Evolutionary conservation across 1,284 basidiomycete species (phyloP), one percentile per base, ranked within the genome.

Genomic region (Omphalotus olearius): DNA sequence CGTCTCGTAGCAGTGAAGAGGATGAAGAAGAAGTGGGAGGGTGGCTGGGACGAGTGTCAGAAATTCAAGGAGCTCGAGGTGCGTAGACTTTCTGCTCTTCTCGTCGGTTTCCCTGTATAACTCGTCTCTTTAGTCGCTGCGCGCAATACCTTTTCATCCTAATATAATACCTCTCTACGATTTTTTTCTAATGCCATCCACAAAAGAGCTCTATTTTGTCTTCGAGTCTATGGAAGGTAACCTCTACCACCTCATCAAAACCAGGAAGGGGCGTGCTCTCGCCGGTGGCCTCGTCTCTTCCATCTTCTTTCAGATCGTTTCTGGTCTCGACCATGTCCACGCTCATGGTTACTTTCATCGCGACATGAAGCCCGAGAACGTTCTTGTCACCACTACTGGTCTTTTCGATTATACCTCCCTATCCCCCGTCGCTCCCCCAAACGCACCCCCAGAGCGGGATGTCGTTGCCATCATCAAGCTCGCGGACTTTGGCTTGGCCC

Each of bases 171-270:
- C 97, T 48, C 80, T 99, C 57, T 99, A 99, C 76, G 97, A 99
- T 70, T 96, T 94, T 63, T 99, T 98, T 73, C 88, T 98, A 60
- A 85, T 95, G 44, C 95, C 95, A 1, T 80, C 85, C 57, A 85
- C 92, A 50, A 92, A 91, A 68, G 94, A 99, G 71, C 90, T 99
- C 60, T 98, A 98, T 71, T 98, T 99, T 66, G 97, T 99, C 47
- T 99, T 99, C 69, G 97, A 99, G 72, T 95, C 94, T 66, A 99
- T 99, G 97, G 97, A 99, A 71, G 97, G 97, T 61, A 99, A 99
- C 70, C 83, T 99, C 53, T 99, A 97, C 70, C 97, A 99, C 70
- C 89, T 99, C 71, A 97, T 98, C 70, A 98, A 97, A 74, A 88
- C 95, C 30, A 86, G 97, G 56, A 94, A 92, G 70, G 94, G 95